Conservation (phyloP, 2,329 filamentous ascomycete species). For the Cladosporium cucumerinum region DNA sequence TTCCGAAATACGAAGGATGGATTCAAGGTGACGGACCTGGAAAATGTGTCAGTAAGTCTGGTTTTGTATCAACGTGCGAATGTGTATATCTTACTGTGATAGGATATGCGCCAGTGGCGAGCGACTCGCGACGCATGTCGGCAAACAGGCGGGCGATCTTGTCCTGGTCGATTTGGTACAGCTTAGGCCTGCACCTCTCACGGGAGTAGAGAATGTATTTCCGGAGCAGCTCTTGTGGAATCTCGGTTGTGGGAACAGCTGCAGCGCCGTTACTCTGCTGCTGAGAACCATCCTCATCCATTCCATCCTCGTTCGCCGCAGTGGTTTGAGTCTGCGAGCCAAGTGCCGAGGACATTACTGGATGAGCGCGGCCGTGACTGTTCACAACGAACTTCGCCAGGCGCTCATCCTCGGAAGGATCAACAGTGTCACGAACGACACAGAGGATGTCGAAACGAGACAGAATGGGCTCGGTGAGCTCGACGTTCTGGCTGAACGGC, state of each 20-base stretch:
- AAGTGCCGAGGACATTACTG: constrained; percentile 43
- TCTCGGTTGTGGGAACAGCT: constrained; percentile 60
- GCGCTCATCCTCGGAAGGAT: constrained; percentile 86
- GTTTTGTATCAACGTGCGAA: constrained; percentile 25
- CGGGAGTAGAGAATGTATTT: constrained; percentile 97
- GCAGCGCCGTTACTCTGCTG: constrained; percentile 39
- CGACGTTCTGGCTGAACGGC: constrained; percentile 93
- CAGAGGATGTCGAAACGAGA: constrained; percentile 98
- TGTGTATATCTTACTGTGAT: constrained; percentile 72
- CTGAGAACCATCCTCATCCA: constrained; percentile 56
- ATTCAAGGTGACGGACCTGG: constrained; percentile 93
- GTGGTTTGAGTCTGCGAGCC: constrained; percentile 35
- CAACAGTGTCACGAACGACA: constrained; percentile 92
- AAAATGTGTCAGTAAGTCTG: constrained; percentile 3
- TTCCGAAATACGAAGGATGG: constrained; percentile 93
- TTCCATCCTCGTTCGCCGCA: constrained; percentile 52
- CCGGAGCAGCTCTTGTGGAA: constrained; percentile 82
- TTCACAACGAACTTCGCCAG: constrained; percentile 92
- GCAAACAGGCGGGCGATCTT: constrained; percentile 92
- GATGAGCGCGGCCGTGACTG: constrained; percentile 88
- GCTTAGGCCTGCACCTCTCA: constrained; percentile 82
- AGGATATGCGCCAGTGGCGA: constrained; percentile 93
- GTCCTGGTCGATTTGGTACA: constrained; percentile 97
- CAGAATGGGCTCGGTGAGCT: constrained; percentile 93
- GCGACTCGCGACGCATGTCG: constrained; percentile 89